Conservation (phyloP, 2,329 filamentous ascomycete species). For the Phaeosphaeria sp. region DNA sequence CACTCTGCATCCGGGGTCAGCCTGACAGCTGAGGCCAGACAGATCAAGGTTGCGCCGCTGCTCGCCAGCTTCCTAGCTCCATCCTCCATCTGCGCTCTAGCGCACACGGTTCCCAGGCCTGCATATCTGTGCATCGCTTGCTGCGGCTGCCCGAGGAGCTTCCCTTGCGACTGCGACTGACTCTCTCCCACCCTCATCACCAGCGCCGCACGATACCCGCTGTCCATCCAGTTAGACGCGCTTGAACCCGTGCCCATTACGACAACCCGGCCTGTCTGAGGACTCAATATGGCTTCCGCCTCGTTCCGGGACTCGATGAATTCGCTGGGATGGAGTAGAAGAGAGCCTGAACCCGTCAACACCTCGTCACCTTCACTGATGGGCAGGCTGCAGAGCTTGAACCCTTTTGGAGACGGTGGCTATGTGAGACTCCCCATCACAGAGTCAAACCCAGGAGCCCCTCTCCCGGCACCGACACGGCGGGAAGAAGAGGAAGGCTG, state of each 20-base stretch:
- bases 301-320: slow-evolving; percentile 95
- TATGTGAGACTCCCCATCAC: slow-evolving; percentile 90
- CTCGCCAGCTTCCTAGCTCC: slow-evolving; percentile 17
- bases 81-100: no score
- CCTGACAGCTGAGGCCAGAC: slow-evolving; percentile 16
- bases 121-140: slow-evolving; percentile 43
- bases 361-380: slow-evolving; percentile 77
- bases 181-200: slow-evolving; percentile 11
- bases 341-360: slow-evolving; percentile 78
- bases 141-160: slow-evolving; percentile 45
- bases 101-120: slow-evolving; percentile 18
- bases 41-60: slow-evolving; percentile 4
- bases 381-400: slow-evolving; percentile 80
- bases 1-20: slow-evolving; percentile 13
- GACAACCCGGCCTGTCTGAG: slow-evolving; percentile 8
- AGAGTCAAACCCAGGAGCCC: slow-evolving; percentile 76
- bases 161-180: slow-evolving; percentile 25
- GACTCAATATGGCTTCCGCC: slow-evolving; percentile 74
- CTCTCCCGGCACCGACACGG: slow-evolving; percentile 80
- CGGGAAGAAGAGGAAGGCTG: slow-evolving; percentile 95
- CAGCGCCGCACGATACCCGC: no score
- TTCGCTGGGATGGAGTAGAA: slow-evolving; percentile 91
- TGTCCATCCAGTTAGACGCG: slow-evolving; percentile 15
- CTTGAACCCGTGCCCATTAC: slow-evolving; percentile 28
- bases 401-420: slow-evolving; percentile 84